Base-by-base conservation (phyloP, 345 rosid species). In the Viola odorata region DNA sequence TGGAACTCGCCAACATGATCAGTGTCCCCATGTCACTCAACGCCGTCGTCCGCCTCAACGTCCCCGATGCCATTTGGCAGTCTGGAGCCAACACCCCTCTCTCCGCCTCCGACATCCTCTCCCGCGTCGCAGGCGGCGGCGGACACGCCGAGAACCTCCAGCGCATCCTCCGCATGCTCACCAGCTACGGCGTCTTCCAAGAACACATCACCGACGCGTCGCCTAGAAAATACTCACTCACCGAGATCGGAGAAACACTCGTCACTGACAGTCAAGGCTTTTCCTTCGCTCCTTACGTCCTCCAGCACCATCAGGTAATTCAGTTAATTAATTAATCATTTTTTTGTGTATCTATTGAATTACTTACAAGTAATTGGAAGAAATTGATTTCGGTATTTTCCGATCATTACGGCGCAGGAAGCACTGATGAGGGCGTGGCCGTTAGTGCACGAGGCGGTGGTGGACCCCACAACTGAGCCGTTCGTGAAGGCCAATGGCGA, bases 21-120 rank as follows among this genome's bases (percentile, higher is more conserved):
- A 91, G 98, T 64, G 92, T 91, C 15, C 96, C 96, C 41, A 89
- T 89, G 98, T 85, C 89, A 8, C 91, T 91, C 45, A 78, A 80
- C 68, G 98, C 98, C 53, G 63, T 77, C 63, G 86, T 84, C 5
- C 78, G 83, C 44, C 84, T 91, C 57, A 83, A 85, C 63, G 82
- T 89, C 16, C 78, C 95, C 16, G 95, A 91, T 64, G 91, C 86
- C 55, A 80, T 91, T 68, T 91, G 98, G 98, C 81, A 82, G 65
- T 72, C 64, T 51, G 98, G 95, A 14, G 74, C 75, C 71, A 91
- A 91, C 70, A 23, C 71, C 49, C 95, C 98, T 5, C 78, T 89
- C 75, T 74, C 96, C 63, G 82, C 96, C 71, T 55, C 83, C 44
- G 77, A 91, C 79, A 89, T 91, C 66, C 85, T 92, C 72, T 48